A percentile compares a stretch with the other conserved stretches of the same genome.
phyloP scores from a whole-genome alignment of 805 yeast genomes.

The Osmozyma mogii region DNA sequence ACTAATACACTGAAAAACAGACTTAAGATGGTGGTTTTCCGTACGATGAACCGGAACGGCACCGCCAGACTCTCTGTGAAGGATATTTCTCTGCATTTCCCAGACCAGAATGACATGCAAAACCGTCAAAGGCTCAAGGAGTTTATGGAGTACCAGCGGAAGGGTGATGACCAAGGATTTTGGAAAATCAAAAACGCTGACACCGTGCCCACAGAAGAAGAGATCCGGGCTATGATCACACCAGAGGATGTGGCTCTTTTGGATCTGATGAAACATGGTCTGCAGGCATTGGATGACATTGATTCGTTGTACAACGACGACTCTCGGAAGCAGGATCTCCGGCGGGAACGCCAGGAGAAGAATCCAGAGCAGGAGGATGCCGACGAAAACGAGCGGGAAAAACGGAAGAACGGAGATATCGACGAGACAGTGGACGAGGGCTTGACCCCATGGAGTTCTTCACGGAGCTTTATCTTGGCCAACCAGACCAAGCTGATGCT shows the following conservation, averaged over 20 bases:
- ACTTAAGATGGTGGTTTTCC: conserved; percentile 85
- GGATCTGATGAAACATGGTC: conserved; percentile 93
- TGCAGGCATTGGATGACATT: conserved; percentile 76
- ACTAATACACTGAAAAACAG: conserved; percentile 89
- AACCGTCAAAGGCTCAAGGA: conserved; percentile 92
- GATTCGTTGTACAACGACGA: conserved; percentile 43
- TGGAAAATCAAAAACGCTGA: conserved; percentile 74
- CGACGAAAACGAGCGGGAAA: conserved; percentile 15
- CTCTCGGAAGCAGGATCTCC: conserved; percentile 19
- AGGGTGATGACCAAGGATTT: conserved; percentile 88
- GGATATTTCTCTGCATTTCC: conserved; percentile 87
- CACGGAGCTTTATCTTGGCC: conserved; percentile 84
- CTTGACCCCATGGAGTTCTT: conserved; percentile 89
- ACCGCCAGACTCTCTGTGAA: conserved; percentile 71
- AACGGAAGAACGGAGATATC: conserved; percentile 23
- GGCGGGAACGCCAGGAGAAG: conserved; percentile 9
- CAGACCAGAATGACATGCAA: conserved; percentile 96
- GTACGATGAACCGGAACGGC: conserved; percentile 72
- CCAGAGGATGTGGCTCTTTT: conserved; percentile 87
- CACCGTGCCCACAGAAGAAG: conserved; percentile 66
- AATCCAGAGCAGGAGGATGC: conserved; percentile 20
- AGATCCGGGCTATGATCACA: conserved; percentile 69
- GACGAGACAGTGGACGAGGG: conserved; percentile 73
- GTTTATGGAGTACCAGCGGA: conserved; percentile 94
- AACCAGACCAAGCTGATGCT: conserved; percentile 97